Evolutionary conservation across 805 yeast species (phyloP).

Genomic region (Monosporozyma aerobia): DNA sequence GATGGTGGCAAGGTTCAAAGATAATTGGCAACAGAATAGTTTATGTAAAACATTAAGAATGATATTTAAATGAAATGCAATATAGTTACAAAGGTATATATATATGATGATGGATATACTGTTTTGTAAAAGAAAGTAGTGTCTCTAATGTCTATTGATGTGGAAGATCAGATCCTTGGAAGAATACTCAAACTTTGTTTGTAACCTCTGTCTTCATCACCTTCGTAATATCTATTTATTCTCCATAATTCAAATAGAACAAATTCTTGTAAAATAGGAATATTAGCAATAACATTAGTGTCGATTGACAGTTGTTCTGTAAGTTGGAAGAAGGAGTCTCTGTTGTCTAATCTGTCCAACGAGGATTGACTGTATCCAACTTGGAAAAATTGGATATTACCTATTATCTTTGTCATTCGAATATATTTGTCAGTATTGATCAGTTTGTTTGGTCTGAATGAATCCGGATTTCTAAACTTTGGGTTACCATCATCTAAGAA

Average conservation of each 20-base stretch:
- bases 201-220: conserved; percentile 65
- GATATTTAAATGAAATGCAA: not conserved
- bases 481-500: conserved; percentile 79
- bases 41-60: not conserved
- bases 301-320: conserved; percentile 21
- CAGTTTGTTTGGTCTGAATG: conserved; percentile 38
- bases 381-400: conserved; percentile 61
- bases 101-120: no score
- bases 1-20: not conserved
- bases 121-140: not conserved
- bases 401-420: conserved; percentile 55
- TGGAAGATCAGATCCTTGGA: conserved; percentile 8
- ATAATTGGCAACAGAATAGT: not conserved
- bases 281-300: conserved; percentile 26
- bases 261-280: conserved; percentile 37
- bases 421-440: conserved; percentile 68
- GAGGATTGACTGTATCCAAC: conserved; percentile 38
- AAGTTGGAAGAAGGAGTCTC: conserved; percentile 22
- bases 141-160: not conserved
- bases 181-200: conserved; percentile 50
- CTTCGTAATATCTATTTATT: conserved; percentile 48
- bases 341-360: conserved; percentile 8
- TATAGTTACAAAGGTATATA: not conserved
- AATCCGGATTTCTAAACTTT: conserved; percentile 51
- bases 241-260: conserved; percentile 63